A percentile compares a stretch with the other conserved stretches of the same genome.
Evolutionary conservation across 192 early-diverging fungal species (phyloP).

Genomic region (Entomortierella chlamydospora): DNA sequence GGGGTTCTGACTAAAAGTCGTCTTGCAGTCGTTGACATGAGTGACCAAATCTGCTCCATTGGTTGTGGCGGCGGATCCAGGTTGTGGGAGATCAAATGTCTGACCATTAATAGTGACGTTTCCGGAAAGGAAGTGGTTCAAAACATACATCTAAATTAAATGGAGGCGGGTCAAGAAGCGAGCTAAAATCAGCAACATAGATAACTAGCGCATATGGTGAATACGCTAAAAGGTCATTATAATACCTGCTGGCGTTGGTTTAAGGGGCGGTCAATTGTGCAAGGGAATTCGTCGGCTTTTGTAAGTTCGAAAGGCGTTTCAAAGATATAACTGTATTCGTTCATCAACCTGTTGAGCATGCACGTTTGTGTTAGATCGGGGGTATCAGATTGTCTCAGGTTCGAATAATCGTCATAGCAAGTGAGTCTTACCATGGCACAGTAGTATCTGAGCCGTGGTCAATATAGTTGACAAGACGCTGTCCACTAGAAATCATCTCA

Average conservation of each 20-base stretch:
- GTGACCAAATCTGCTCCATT: slow-evolving; percentile 65
- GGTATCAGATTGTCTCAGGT: not conserved
- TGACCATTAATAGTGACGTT: slow-evolving; percentile 40
- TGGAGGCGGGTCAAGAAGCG: too few species aligned
- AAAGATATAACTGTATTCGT: slow-evolving; percentile 73
- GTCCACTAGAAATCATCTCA: slow-evolving; percentile 70
- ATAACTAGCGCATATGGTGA: not conserved
- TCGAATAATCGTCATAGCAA: not conserved
- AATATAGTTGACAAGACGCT: slow-evolving; percentile 73
- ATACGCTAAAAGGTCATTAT: not conserved
- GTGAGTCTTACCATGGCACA: slow-evolving; percentile 69
- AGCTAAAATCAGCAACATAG: not conserved
- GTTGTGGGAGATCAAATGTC: slow-evolving; percentile 64
- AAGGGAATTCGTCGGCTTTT: slow-evolving; percentile 62
- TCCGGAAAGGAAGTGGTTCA: slow-evolving; percentile 82
- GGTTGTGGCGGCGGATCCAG: slow-evolving; percentile 59
- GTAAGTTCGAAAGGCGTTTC: slow-evolving; percentile 76
- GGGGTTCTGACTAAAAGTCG: slow-evolving; percentile 63
- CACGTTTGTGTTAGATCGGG: not conserved
- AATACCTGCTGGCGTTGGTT: slow-evolving; percentile 33
- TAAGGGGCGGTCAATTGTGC: slow-evolving; percentile 67
- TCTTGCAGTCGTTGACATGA: slow-evolving; percentile 67
- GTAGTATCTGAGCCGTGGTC: slow-evolving; percentile 66
- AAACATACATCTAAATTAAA: slow-evolving; percentile 68
- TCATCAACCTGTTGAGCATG: slow-evolving; percentile 60